Percentiles rank a stretch among this genome's conserved stretches.
phyloP scores from a whole-genome alignment of 2,329 filamentous ascomycete species.

The Penicillium brevicompactum region DNA sequence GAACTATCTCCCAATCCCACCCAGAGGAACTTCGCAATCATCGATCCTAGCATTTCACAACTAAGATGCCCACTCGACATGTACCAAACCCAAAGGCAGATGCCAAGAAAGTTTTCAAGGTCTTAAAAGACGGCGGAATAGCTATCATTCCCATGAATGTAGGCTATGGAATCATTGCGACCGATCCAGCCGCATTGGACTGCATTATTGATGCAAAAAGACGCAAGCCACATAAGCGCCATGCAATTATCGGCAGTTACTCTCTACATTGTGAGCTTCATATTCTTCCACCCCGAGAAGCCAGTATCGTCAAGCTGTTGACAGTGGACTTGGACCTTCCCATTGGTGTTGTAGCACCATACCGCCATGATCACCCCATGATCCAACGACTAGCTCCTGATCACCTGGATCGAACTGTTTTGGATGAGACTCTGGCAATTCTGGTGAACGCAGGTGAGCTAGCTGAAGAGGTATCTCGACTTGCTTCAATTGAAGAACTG shows the following conservation, averaged over 20 bases:
- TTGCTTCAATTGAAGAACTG: slow-evolving; percentile 23
- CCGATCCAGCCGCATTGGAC: slow-evolving; percentile 20
- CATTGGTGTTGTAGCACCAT: slow-evolving; percentile 28
- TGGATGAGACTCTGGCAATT: slow-evolving; percentile 30
- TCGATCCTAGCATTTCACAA: too few relatives aligned
- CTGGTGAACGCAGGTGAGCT: slow-evolving; percentile 30
- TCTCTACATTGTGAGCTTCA: slow-evolving; percentile 28
- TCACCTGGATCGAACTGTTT: slow-evolving; percentile 16
- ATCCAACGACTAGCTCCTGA: slow-evolving; percentile 19
- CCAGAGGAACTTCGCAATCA: too few relatives aligned
- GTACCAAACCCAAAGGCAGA: slow-evolving; percentile 11
- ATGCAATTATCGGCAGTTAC: slow-evolving; percentile 33
- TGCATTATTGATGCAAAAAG: slow-evolving; percentile 24
- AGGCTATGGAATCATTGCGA: slow-evolving; percentile 30
- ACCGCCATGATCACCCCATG: slow-evolving; percentile 23
- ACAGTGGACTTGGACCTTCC: slow-evolving; percentile 30
- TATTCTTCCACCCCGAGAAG: slow-evolving; percentile 14
- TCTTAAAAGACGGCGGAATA: slow-evolving; percentile 26
- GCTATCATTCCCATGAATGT: slow-evolving; percentile 30
- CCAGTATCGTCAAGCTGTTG: slow-evolving; percentile 22
- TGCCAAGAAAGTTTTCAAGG: slow-evolving; percentile 21
- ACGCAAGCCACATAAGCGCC: slow-evolving; percentile 26
- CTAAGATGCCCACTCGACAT: not conserved
- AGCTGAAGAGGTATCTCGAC: slow-evolving; percentile 28
- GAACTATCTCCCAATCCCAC: too few relatives aligned